Conservation (phyloP, 352 stramenopile species). For the Globisporangium sylvaticum region DNA sequence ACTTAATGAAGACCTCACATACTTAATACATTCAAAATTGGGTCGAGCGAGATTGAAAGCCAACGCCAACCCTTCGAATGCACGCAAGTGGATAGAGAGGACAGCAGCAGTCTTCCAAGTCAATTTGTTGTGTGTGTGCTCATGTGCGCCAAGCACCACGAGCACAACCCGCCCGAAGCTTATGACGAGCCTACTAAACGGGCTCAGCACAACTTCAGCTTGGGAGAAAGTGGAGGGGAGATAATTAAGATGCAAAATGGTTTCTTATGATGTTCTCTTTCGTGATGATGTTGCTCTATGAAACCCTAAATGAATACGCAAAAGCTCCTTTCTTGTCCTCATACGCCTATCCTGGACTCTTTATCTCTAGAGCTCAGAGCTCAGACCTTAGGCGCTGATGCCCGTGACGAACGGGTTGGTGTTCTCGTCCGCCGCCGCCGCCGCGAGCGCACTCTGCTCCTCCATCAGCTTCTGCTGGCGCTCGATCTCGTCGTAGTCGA, state of each 20-base stretch:
- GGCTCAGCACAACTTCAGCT: not conserved
- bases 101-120: no score
- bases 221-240: not conserved
- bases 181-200: no score
- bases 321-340: not conserved
- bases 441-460: constrained; percentile 30
- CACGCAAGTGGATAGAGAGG: no score
- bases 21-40: not conserved
- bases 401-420: constrained; percentile 15
- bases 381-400: constrained; percentile 13
- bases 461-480: constrained; percentile 81
- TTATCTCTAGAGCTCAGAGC: not conserved
- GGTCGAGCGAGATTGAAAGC: not conserved
- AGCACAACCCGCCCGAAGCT: no score
- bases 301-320: not conserved
- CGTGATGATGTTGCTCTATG: not conserved
- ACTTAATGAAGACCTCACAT: not conserved
- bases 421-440: constrained; percentile 12
- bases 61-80: no score
- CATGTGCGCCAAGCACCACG: no score
- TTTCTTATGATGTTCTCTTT: not conserved
- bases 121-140: no score
- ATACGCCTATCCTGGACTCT: not conserved
- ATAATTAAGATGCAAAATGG: not conserved
- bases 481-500: constrained; percentile 89